Percentiles rank a stretch among this genome's conserved stretches.
These are phyloP conservation scores for Papiliotrema laurentii DNA, from an alignment of 1,284 basidiomycete genomes.

Conservation along the genomic window DNA sequence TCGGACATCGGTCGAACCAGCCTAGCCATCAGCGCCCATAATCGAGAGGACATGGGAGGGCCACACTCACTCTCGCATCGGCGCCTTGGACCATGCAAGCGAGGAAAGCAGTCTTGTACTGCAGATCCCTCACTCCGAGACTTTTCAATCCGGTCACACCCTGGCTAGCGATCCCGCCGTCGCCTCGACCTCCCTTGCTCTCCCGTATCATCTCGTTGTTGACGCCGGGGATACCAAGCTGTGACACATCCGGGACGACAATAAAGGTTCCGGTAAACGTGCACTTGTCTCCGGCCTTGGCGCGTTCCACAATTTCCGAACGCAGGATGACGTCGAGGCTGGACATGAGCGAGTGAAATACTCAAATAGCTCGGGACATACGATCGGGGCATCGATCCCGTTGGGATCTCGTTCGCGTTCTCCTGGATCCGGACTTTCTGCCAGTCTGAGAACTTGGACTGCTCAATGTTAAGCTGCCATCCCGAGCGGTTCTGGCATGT, in stretches of 20 bases:
- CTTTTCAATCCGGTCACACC: slow-evolving; percentile 94
- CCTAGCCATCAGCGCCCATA: slow-evolving; percentile 49
- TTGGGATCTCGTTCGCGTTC: slow-evolving; percentile 97
- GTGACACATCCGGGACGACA: slow-evolving; percentile 96
- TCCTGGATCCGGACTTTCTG: slow-evolving; percentile 99
- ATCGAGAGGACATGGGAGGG: not conserved
- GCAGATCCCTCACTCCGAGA: slow-evolving; percentile 89
- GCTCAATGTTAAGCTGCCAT: slow-evolving; percentile 95
- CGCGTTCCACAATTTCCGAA: slow-evolving; percentile 90
- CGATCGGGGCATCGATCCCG: slow-evolving; percentile 92
- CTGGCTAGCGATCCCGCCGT: slow-evolving; percentile 68
- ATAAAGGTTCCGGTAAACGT: slow-evolving; percentile 98
- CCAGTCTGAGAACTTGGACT: slow-evolving; percentile 97
- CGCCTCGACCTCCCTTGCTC: slow-evolving; percentile 61
- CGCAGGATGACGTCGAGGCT: slow-evolving; percentile 90
- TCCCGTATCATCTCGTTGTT: slow-evolving; percentile 91
- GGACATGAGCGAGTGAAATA: slow-evolving; percentile 21
- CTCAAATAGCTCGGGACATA: slow-evolving; percentile 22
- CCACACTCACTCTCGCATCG: slow-evolving; percentile 67
- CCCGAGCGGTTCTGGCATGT: slow-evolving; percentile 83
- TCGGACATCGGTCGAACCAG: slow-evolving; percentile 70
- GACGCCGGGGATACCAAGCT: slow-evolving; percentile 90
- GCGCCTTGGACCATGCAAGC: slow-evolving; percentile 95
- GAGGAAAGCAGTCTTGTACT: slow-evolving; percentile 98
- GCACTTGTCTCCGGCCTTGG: slow-evolving; percentile 98